Conservation (phyloP, 306 rosid species). For the Lathyrus sativus region DNA sequence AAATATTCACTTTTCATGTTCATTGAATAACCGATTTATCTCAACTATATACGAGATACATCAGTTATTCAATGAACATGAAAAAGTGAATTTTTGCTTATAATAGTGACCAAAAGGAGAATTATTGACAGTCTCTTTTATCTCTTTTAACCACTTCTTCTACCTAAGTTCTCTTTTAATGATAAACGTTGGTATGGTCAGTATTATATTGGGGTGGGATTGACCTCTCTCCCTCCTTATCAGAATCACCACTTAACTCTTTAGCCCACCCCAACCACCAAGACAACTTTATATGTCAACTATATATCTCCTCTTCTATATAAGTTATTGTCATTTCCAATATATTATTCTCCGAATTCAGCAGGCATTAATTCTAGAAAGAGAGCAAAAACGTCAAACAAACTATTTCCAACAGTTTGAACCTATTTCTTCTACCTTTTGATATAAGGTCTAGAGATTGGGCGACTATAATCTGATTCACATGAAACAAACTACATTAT, state of each 20-base stretch:
- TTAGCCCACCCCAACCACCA: not conserved
- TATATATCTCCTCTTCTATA: not conserved
- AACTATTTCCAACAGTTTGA: slow-evolving; percentile 17
- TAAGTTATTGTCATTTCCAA: not conserved
- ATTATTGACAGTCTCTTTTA: slow-evolving; percentile 8
- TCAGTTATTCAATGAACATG: too few species aligned
- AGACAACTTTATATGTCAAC: not conserved
- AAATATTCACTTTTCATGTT: too few species aligned
- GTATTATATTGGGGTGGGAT: not conserved
- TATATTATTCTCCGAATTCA: not conserved
- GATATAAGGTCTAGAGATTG: slow-evolving; percentile 21
- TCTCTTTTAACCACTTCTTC: slow-evolving; percentile 9
- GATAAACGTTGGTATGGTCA: not conserved
- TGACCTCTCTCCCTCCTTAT: not conserved
- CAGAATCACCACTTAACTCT: not conserved
- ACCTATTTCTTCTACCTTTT: slow-evolving; percentile 26
- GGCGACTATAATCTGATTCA: slow-evolving; percentile 20
- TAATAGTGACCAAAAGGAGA: too few species aligned
- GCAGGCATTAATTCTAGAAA: slow-evolving; percentile 18
- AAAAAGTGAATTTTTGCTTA: too few species aligned
- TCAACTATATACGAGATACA: too few species aligned
- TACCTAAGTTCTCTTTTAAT: not conserved
- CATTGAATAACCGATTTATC: too few species aligned
- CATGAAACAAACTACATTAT: slow-evolving; percentile 20
- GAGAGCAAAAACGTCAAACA: slow-evolving; percentile 4